Percentiles rank a stretch among this genome's conserved stretches.
These are phyloP conservation scores for Paecilomyces variotii DNA, from an alignment of 2,329 filamentous ascomycete genomes.

Conservation along the genomic window DNA sequence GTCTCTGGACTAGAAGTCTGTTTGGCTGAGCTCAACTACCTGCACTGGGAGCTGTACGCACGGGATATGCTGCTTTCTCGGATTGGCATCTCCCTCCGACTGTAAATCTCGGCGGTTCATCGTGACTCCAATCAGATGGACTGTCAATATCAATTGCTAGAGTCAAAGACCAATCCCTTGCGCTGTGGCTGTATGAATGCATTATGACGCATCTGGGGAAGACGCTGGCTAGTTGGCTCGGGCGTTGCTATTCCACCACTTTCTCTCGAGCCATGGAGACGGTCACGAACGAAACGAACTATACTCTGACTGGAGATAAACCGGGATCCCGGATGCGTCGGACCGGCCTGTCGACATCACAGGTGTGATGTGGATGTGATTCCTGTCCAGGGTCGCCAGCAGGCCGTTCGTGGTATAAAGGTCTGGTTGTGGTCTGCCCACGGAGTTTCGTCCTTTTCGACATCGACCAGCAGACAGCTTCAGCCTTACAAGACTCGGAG, in stretches of 20 bases:
- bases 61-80: neutral
- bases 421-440: neutral
- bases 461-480: neutral
- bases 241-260: neutral
- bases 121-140: neutral
- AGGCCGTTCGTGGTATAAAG: neutral
- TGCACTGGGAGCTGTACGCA: neutral
- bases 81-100: neutral
- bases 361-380: neutral
- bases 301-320: slow-evolving; percentile 6
- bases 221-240: slow-evolving; percentile 4
- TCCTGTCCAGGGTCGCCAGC: neutral
- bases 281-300: neutral
- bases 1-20: neutral
- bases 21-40: neutral
- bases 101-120: neutral
- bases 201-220: slow-evolving; percentile 26
- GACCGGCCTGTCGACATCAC: neutral
- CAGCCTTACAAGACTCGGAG: neutral
- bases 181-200: slow-evolving; percentile 13
- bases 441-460: neutral
- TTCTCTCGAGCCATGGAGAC: neutral
- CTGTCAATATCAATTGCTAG: neutral
- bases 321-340: slow-evolving; percentile 4
- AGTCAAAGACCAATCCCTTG: neutral